These are phyloP conservation scores for Mycena sp. DNA, from an alignment of 1,284 basidiomycete species.

Conservation along the genomic window DNA sequence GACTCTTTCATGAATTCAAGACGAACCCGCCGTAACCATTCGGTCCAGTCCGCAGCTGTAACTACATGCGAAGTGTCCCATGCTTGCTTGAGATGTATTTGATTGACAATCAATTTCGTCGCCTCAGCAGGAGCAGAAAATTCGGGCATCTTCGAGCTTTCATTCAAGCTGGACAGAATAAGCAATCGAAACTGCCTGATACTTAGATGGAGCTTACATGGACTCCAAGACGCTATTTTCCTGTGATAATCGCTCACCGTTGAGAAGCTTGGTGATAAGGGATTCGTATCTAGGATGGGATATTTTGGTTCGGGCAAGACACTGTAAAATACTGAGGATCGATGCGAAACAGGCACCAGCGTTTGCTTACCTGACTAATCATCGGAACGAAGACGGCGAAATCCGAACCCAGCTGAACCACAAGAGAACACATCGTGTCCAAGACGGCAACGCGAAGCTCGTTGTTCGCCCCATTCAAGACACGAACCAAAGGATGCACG, in stretches of 20 bases:
- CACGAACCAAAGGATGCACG: conserved; percentile 94
- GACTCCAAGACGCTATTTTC: conserved; percentile 70
- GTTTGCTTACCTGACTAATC: conserved; percentile 86
- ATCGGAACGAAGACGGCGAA: conserved; percentile 98
- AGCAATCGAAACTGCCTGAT: conserved; percentile 10
- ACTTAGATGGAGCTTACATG: conserved; percentile 52
- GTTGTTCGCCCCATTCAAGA: conserved; percentile 81
- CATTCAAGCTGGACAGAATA: conserved; percentile 54
- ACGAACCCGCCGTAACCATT: conserved; percentile 95
- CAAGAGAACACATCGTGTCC: conserved; percentile 93
- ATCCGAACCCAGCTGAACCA: conserved; percentile 94
- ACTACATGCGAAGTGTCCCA: conserved; percentile 92
- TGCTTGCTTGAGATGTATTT: conserved; percentile 96
- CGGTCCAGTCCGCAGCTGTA: conserved; percentile 92
- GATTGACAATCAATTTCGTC: conserved; percentile 94
- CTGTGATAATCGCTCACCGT: conserved; percentile 91
- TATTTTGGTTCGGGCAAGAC: conserved; percentile 49
- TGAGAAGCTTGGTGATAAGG: conserved; percentile 89
- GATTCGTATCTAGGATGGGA: conserved; percentile 90
- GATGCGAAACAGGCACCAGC: not conserved
- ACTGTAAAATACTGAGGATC: not conserved
- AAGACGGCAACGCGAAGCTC: conserved; percentile 91
- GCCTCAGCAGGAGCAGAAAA: conserved; percentile 84
- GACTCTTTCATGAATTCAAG: conserved; percentile 99
- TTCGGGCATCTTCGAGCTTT: conserved; percentile 71